Conservation (phyloP, 495 filamentous ascomycete genomes). For the Penicillium herquei region DNA sequence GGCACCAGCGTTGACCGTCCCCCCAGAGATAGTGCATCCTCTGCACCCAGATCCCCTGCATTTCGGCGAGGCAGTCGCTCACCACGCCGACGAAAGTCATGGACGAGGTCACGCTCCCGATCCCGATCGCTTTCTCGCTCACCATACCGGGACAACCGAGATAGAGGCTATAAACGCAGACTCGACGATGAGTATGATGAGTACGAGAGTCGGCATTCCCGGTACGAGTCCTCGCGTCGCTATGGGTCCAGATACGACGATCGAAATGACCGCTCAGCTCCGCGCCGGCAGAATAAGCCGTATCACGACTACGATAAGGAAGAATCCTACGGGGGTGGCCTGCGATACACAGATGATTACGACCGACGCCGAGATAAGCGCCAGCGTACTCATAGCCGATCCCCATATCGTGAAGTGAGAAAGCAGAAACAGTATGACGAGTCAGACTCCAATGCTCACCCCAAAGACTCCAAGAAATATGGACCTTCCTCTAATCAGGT, state of each 20-base stretch:
- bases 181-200: slow-evolving; percentile 62
- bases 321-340: slow-evolving; percentile 40
- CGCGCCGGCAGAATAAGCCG: slow-evolving; percentile 36
- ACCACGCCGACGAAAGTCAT: slow-evolving; percentile 41
- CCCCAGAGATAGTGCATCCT: slow-evolving; percentile 54
- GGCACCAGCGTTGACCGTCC: slow-evolving; percentile 75
- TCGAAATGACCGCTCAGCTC: slow-evolving; percentile 27
- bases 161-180: slow-evolving; percentile 65
- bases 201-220: slow-evolving; percentile 47
- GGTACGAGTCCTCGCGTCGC: slow-evolving; percentile 47
- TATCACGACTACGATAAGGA: slow-evolving; percentile 70
- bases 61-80: slow-evolving; percentile 37
- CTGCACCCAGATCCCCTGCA: slow-evolving; percentile 52
- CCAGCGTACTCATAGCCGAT: slow-evolving; percentile 64
- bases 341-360: slow-evolving; percentile 58
- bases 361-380: slow-evolving; percentile 60
- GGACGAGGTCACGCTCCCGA: slow-evolving; percentile 36
- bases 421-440: slow-evolving; percentile 47
- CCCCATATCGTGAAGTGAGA: slow-evolving; percentile 42
- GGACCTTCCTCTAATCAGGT: slow-evolving; percentile 55
- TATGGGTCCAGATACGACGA: slow-evolving; percentile 36
- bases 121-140: slow-evolving; percentile 46
- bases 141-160: slow-evolving; percentile 47
- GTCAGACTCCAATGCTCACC: slow-evolving; percentile 21
- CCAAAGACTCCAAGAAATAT: slow-evolving; percentile 25